Conservation (phyloP, 1,284 basidiomycete species). For the Fomitopsis betulina region DNA sequence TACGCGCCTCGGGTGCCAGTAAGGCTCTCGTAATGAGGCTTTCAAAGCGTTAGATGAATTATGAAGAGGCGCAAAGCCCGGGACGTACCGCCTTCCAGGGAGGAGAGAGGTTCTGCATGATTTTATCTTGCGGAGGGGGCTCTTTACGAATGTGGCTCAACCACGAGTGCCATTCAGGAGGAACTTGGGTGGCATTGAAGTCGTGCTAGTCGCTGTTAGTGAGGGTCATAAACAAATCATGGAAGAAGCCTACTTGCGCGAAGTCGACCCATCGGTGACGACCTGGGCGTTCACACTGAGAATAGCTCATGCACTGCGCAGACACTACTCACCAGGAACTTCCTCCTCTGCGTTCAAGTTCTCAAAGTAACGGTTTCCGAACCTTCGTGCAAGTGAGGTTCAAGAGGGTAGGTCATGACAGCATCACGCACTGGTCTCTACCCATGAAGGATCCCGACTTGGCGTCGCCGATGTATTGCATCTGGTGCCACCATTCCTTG, state of each 20-base stretch:
- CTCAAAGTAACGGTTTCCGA: slow-evolving; percentile 91
- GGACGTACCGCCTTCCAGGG: slow-evolving; percentile 79
- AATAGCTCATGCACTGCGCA: background rate
- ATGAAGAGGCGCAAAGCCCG: background rate
- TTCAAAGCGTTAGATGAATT: slow-evolving; percentile 4
- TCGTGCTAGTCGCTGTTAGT: slow-evolving; percentile 53
- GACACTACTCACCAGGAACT: slow-evolving; percentile 61
- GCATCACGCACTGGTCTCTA: slow-evolving; percentile 66
- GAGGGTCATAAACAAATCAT: background rate
- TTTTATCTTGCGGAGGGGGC: slow-evolving; percentile 70
- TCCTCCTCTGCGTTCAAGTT: slow-evolving; percentile 84
- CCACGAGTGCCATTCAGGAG: slow-evolving; percentile 96
- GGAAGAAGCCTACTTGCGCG: slow-evolving; percentile 54
- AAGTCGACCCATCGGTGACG: slow-evolving; percentile 95
- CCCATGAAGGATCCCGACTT: slow-evolving; percentile 81
- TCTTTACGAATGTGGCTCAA: slow-evolving; percentile 84
- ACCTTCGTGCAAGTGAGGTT: slow-evolving; percentile 38
- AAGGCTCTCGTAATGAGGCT: slow-evolving; percentile 83
- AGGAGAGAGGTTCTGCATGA: slow-evolving; percentile 65
- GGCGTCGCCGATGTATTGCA: slow-evolving; percentile 89
- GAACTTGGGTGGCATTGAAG: slow-evolving; percentile 85
- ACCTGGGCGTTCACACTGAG: slow-evolving; percentile 39
- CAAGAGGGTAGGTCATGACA: background rate
- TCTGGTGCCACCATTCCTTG: slow-evolving; percentile 79
- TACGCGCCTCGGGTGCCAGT: slow-evolving; percentile 90